phyloP scores from a whole-genome alignment of 345 rosid genomes.

The Rhodamnia argentea region DNA sequence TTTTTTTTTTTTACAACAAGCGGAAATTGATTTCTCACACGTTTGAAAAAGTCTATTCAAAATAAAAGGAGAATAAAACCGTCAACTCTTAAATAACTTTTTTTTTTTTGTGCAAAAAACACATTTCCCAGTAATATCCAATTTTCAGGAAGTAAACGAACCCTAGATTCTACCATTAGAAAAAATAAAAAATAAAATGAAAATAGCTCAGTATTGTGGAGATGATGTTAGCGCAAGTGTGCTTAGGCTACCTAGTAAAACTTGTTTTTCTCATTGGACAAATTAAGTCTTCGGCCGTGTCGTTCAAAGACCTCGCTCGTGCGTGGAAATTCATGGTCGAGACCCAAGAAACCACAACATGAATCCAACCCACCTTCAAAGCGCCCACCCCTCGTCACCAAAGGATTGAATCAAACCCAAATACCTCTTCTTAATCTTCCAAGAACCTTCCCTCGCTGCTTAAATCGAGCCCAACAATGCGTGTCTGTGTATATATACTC shows the following conservation, averaged over 20 bases:
- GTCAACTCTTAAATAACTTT: not conserved
- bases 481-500: not conserved
- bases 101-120: not conserved
- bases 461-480: not conserved
- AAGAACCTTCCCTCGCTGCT: not conserved
- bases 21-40: not conserved
- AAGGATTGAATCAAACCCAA: not conserved
- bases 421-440: not conserved
- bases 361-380: not conserved
- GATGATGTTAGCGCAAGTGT: no score
- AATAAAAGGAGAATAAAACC: not conserved
- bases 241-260: no score
- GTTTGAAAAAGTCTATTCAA: not conserved
- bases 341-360: not conserved
- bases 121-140: not conserved
- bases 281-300: not conserved
- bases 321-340: not conserved
- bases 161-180: not conserved
- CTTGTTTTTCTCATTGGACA: not conserved
- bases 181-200: not conserved
- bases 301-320: not conserved
- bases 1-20: no score
- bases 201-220: not conserved
- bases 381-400: not conserved
- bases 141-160: not conserved